Conservation (phyloP, 768 basidiomycete genomes). For the Dioszegia aurantiaca region DNA sequence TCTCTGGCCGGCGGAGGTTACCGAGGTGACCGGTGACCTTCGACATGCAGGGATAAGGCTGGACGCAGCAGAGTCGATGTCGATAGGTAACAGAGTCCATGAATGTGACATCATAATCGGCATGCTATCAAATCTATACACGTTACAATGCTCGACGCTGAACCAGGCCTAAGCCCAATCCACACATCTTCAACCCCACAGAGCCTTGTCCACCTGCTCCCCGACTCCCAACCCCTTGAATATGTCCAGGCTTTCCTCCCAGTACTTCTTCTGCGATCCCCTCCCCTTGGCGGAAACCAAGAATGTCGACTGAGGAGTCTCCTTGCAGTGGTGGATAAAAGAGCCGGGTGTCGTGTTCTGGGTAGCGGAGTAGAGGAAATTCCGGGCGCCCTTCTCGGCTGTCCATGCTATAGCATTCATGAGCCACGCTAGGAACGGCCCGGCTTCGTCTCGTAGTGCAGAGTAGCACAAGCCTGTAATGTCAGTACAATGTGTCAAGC, state of each 20-base stretch:
- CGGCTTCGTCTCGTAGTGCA: background rate
- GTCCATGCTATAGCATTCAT: slow-evolving; percentile 5
- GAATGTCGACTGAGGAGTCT: background rate
- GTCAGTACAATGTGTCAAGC: background rate
- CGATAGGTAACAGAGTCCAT: no score
- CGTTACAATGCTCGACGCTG: no score
- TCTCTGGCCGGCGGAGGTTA: no score
- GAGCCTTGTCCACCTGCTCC: background rate
- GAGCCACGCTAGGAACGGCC: background rate
- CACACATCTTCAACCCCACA: background rate
- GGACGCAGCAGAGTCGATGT: no score
- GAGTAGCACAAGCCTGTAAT: background rate
- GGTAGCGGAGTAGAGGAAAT: slow-evolving; percentile 3
- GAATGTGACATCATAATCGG: no score
- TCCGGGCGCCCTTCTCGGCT: slow-evolving; percentile 9
- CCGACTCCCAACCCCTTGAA: slow-evolving; percentile 1
- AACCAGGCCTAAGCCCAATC: background rate
- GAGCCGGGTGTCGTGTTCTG: slow-evolving; percentile 1
- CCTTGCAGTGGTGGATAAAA: background rate
- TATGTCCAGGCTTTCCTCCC: slow-evolving; percentile 4
- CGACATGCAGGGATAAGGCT: no score
- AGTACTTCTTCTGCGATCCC: slow-evolving; percentile 13
- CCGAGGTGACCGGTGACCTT: no score
- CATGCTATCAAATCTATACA: no score
- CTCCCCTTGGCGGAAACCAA: slow-evolving; percentile 7